Evolutionary conservation across 306 rosid species (phyloP).

Genomic region (Dalbergia oliveri): DNA sequence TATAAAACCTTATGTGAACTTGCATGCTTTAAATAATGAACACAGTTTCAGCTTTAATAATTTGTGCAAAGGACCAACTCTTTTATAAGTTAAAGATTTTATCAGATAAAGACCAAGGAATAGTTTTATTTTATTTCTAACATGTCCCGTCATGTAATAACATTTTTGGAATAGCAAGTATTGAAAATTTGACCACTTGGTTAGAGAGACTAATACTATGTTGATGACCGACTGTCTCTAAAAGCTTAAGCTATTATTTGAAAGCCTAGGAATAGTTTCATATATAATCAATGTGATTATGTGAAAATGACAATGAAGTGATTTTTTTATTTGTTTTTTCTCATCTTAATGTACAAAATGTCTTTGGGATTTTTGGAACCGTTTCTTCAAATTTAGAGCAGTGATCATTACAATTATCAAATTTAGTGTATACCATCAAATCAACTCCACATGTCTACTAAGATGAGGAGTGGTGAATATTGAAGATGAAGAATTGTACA

Average conservation of each 20-base stretch:
- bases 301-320: constrained; percentile 7
- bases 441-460: constrained; percentile 11
- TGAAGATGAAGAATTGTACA: constrained; percentile 21
- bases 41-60: constrained; percentile 20
- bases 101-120: neutral
- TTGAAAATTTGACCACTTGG: neutral
- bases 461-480: constrained; percentile 21
- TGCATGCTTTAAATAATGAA: constrained; percentile 28
- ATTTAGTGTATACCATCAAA: constrained; percentile 23
- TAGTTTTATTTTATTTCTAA: neutral
- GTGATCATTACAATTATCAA: constrained; percentile 24
- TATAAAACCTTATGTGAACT: constrained; percentile 10
- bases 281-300: neutral
- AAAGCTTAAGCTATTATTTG: constrained; percentile 7
- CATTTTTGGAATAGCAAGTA: constrained; percentile 1
- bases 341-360: constrained; percentile 7
- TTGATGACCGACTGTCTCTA: neutral
- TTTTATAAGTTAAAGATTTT: constrained; percentile 18
- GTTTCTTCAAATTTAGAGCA: constrained; percentile 16
- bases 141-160: neutral
- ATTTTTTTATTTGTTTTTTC: neutral
- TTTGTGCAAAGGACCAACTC: constrained; percentile 14
- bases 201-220: neutral
- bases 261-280: constrained; percentile 10
- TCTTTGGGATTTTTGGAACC: neutral